Percentiles rank a stretch among this genome's conserved stretches.
These are phyloP conservation scores for Diplocarpon rosae DNA, from an alignment of 2,329 filamentous ascomycete species.

Conservation along the genomic window DNA sequence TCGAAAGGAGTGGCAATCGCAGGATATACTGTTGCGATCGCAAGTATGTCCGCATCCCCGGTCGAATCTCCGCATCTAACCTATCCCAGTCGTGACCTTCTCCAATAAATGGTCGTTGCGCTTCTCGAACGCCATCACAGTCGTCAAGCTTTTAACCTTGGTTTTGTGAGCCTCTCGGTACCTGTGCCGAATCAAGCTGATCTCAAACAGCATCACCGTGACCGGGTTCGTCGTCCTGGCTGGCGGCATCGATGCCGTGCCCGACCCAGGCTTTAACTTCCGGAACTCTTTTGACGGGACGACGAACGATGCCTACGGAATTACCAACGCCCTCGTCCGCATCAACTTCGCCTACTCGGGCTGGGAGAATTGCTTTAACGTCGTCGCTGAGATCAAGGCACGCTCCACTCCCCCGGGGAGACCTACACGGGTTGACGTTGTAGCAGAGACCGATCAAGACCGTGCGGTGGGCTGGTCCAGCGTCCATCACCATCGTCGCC, in stretches of 20 bases:
- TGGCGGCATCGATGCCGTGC: slow-evolving; percentile 37
- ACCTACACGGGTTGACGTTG: no score
- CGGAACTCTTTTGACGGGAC: slow-evolving; percentile 41
- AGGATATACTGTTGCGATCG: slow-evolving; percentile 26
- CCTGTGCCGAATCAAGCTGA: neutral
- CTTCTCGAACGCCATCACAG: slow-evolving; percentile 44
- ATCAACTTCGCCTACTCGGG: slow-evolving; percentile 49
- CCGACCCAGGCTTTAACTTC: slow-evolving; percentile 43
- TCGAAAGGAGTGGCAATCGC: slow-evolving; percentile 56
- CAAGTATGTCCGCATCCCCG: slow-evolving; percentile 33
- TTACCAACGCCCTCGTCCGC: slow-evolving; percentile 48
- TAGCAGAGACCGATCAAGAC: slow-evolving; percentile 43
- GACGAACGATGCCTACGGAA: slow-evolving; percentile 34
- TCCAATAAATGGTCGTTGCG: slow-evolving; percentile 47
- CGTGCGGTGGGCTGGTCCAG: slow-evolving; percentile 38
- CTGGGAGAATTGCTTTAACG: slow-evolving; percentile 49
- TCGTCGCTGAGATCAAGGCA: slow-evolving; percentile 48
- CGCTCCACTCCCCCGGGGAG: no score
- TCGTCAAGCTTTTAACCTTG: slow-evolving; percentile 49
- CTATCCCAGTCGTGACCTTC: slow-evolving; percentile 32
- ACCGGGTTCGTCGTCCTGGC: slow-evolving; percentile 52
- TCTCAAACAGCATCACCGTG: slow-evolving; percentile 35
- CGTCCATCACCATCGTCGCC: slow-evolving; percentile 40
- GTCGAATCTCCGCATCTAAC: neutral
- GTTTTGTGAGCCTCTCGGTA: slow-evolving; percentile 35